Evolutionary conservation across 2,329 filamentous ascomycete genomes (phyloP).

Genomic region (Beauveria brongniartii): DNA sequence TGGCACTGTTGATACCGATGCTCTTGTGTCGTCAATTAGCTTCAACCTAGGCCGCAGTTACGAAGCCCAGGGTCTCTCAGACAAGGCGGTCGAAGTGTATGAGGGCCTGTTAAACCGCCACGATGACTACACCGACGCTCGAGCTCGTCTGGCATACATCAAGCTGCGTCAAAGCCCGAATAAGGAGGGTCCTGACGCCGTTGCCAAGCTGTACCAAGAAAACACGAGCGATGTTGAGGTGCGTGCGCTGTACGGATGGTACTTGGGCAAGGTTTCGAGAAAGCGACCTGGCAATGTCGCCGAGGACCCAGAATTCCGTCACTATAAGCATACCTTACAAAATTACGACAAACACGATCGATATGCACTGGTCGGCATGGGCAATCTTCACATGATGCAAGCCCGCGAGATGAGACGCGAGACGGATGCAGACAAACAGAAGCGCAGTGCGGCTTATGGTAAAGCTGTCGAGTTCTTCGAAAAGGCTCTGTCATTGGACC

Average conservation of each 20-base stretch:
- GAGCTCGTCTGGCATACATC: constrained; percentile 82
- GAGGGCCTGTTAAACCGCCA: constrained; percentile 79
- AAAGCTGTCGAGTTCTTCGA: constrained; percentile 98
- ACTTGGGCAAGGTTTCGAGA: constrained; percentile 74
- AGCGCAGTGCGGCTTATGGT: constrained; percentile 76
- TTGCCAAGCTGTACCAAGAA: constrained; percentile 77
- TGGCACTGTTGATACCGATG: constrained; percentile 73
- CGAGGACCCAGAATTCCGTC: constrained; percentile 85
- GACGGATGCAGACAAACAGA: constrained; percentile 83
- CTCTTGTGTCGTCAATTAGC: constrained; percentile 88
- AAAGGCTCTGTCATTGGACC: constrained; percentile 90
- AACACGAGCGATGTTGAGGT: constrained; percentile 85
- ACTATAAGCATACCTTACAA: constrained; percentile 94
- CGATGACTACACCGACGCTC: constrained; percentile 85
- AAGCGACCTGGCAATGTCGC: constrained; percentile 72
- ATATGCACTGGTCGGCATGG: constrained; percentile 96
- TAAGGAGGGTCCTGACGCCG: constrained; percentile 78
- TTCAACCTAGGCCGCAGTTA: constrained; percentile 94
- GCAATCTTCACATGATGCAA: constrained; percentile 78
- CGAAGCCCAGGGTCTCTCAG: constrained; percentile 71
- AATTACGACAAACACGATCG: constrained; percentile 94
- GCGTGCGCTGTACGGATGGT: constrained; percentile 90
- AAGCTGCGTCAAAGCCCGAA: constrained; percentile 71
- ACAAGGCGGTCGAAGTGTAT: constrained; percentile 83
- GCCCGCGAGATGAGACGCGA: constrained; percentile 93